phyloP scores from a whole-genome alignment of 2,329 filamentous ascomycete genomes.

The Fusarium mangiferae region DNA sequence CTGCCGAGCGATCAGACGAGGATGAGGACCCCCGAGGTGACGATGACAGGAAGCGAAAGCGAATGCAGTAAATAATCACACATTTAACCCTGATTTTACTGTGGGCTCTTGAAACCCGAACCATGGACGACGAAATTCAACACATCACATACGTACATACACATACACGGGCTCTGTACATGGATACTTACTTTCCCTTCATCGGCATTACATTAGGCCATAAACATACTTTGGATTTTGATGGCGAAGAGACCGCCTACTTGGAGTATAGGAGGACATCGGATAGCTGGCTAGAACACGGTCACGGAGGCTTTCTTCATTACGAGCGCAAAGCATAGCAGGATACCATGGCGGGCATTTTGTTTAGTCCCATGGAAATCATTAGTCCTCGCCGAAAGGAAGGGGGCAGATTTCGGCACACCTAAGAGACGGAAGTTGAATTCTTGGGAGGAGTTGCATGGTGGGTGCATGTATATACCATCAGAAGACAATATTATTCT shows the following conservation, averaged over 20 bases:
- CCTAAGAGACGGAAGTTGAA: constrained; percentile 8
- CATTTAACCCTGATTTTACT: not conserved
- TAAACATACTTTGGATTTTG: constrained; percentile 18
- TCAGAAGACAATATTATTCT: constrained; percentile 1
- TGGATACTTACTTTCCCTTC: constrained; percentile 3
- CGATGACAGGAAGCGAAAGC: constrained; percentile 71
- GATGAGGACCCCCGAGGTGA: constrained; percentile 66
- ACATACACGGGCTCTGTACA: constrained; percentile 20
- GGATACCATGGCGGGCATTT: constrained; percentile 34
- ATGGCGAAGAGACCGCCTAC: constrained; percentile 18
- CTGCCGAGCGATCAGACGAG: constrained; percentile 65
- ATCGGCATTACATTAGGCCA: constrained; percentile 17
- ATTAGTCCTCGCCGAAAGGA: constrained; percentile 3
- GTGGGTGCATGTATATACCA: constrained; percentile 22
- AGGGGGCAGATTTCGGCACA: constrained; percentile 14
- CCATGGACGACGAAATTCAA: not conserved
- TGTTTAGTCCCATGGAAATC: constrained; percentile 23
- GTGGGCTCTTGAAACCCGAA: not conserved
- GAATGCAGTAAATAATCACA: constrained; percentile 66
- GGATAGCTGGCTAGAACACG: constrained; percentile 26
- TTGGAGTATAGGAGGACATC: constrained; percentile 33
- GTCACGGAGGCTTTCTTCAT: constrained; percentile 29
- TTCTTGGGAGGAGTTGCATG: constrained; percentile 29
- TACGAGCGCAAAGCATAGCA: constrained; percentile 31
- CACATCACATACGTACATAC: constrained; percentile 20